These are phyloP conservation scores for Coemansia sp. DNA, from an alignment of 192 early-diverging fungal genomes.

Conservation along the genomic window DNA sequence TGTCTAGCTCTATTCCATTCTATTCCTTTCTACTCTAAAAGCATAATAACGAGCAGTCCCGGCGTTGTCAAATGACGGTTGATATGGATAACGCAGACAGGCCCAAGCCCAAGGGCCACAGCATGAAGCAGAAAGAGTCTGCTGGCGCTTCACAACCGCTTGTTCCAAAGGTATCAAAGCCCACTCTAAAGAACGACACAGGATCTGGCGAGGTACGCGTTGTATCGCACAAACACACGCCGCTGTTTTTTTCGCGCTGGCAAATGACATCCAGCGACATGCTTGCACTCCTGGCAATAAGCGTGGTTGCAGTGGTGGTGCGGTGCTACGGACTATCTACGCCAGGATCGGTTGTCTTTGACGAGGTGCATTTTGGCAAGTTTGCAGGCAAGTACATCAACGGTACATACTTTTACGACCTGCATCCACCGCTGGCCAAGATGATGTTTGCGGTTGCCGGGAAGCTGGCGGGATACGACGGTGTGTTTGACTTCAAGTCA, in stretches of 20 bases:
- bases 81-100: slow-evolving; percentile 21
- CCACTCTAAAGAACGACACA: neutral
- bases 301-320: slow-evolving; percentile 29
- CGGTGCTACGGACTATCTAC: slow-evolving; percentile 36
- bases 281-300: slow-evolving; percentile 9
- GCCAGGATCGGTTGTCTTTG: slow-evolving; percentile 67
- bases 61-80: slow-evolving; percentile 26
- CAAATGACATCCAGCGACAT: slow-evolving; percentile 18
- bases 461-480: slow-evolving; percentile 85
- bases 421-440: slow-evolving; percentile 95
- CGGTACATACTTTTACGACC: slow-evolving; percentile 89
- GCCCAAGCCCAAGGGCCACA: slow-evolving; percentile 40
- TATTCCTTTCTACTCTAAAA: neutral
- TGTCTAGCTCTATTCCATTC: neutral
- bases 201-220: slow-evolving; percentile 6
- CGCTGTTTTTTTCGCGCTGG: slow-evolving; percentile 34
- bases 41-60: neutral
- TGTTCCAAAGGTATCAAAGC: slow-evolving; percentile 7
- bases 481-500: slow-evolving; percentile 92
- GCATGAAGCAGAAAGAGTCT: slow-evolving; percentile 8
- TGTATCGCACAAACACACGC: slow-evolving; percentile 6
- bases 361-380: slow-evolving; percentile 99
- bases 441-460: slow-evolving; percentile 83
- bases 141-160: neutral
- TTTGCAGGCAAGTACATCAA: slow-evolving; percentile 90